A percentile compares a stretch with the other conserved stretches of the same genome.
Conservation (phyloP, 345 rosid genomes). For the Citrus trifoliata region DNA sequence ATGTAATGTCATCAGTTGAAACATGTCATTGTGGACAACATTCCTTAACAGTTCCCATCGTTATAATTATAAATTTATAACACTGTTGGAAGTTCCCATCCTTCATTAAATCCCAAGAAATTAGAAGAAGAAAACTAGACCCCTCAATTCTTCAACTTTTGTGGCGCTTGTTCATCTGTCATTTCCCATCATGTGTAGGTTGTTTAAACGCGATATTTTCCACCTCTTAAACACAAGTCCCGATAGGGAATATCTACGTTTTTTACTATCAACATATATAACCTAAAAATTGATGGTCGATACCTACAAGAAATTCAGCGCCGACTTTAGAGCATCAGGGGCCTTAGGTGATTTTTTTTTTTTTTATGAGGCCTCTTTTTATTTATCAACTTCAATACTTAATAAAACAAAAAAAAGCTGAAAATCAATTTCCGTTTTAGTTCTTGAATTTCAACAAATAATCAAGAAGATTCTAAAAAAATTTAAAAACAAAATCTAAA, state of each 20-base stretch:
- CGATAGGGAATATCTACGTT: no score
- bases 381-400: no score
- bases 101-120: slow-evolving; percentile 3
- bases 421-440: no score
- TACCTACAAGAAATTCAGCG: accelerated
- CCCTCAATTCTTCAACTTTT: slow-evolving; percentile 1
- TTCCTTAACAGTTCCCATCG: slow-evolving; percentile 25
- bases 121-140: background rate
- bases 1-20: background rate
- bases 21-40: slow-evolving; percentile 23
- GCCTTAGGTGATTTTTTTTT: no score
- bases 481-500: no score
- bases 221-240: background rate
- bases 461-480: no score
- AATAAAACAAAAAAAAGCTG: no score
- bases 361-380: no score
- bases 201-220: background rate
- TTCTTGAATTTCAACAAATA: no score
- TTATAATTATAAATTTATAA: slow-evolving; percentile 5
- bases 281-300: accelerated
- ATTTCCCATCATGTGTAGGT: background rate
- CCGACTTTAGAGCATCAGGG: accelerated
- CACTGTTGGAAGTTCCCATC: background rate
- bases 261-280: no score
- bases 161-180: slow-evolving; percentile 11